phyloP scores from a whole-genome alignment of 2,329 filamentous ascomycete genomes.

The Atkinsonella hypoxylon region DNA sequence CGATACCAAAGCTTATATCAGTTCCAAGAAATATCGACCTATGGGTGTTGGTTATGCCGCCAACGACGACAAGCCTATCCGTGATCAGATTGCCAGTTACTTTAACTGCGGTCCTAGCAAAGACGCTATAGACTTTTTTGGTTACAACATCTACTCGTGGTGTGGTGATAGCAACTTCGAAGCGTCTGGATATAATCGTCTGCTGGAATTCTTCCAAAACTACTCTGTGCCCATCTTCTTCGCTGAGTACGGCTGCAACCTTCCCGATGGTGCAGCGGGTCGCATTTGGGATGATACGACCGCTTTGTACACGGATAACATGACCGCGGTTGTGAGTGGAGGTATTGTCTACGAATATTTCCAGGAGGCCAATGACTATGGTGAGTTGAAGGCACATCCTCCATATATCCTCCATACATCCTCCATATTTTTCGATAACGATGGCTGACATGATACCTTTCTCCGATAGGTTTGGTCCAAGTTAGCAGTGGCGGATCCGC shows the following conservation, averaged over 20 bases:
- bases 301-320: constrained; percentile 66
- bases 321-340: constrained; percentile 82
- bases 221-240: constrained; percentile 97
- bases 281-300: constrained; percentile 78
- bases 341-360: constrained; percentile 99
- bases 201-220: constrained; percentile 74
- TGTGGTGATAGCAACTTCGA: constrained; percentile 74
- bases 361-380: constrained; percentile 81
- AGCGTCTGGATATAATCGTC: constrained; percentile 66
- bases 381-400: constrained; percentile 30
- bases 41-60: constrained; percentile 93
- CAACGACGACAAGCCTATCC: constrained; percentile 80
- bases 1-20: constrained; percentile 92
- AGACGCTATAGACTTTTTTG: constrained; percentile 85
- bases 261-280: constrained; percentile 44
- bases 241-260: constrained; percentile 96
- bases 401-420: not conserved
- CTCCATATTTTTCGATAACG: not conserved
- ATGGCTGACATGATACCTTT: not conserved
- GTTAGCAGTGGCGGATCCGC: constrained; percentile 42
- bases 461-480: constrained; percentile 48
- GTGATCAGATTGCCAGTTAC: constrained; percentile 74
- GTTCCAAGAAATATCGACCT: constrained; percentile 59
- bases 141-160: constrained; percentile 99
- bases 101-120: constrained; percentile 73